Conservation (phyloP, 202 grass and related monocot genomes). For the Setaria italica region DNA sequence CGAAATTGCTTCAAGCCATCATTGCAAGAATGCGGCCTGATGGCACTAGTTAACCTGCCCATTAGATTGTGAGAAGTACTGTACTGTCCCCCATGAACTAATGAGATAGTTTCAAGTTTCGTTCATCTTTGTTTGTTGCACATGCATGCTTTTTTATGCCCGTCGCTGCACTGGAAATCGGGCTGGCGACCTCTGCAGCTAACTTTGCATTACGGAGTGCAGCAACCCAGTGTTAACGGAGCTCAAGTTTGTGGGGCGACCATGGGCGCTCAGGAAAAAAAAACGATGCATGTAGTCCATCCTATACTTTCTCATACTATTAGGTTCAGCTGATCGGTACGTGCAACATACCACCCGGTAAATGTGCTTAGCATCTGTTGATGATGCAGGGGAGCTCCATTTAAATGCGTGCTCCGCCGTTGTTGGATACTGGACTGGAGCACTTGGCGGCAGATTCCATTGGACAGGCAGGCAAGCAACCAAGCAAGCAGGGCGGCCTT, state of each 20-base stretch:
- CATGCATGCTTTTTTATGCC: neutral
- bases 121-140: too few species aligned
- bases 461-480: neutral
- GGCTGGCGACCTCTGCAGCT: neutral
- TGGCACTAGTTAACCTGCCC: neutral
- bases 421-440: neutral
- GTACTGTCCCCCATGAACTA: too few species aligned
- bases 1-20: constrained; percentile 21
- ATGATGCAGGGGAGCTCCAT: too few species aligned
- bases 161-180: neutral
- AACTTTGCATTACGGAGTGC: neutral
- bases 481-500: neutral
- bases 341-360: too few species aligned
- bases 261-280: too few species aligned
- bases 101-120: too few species aligned
- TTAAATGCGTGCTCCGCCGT: neutral
- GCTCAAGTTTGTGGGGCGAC: neutral
- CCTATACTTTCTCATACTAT: too few species aligned
- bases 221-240: neutral
- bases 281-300: too few species aligned
- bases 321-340: too few species aligned
- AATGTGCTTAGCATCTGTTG: too few species aligned
- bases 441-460: neutral
- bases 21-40: constrained; percentile 2
- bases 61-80: too few species aligned